phyloP scores from a whole-genome alignment of 2,329 filamentous ascomycete genomes.

The Nakataea oryzae region DNA sequence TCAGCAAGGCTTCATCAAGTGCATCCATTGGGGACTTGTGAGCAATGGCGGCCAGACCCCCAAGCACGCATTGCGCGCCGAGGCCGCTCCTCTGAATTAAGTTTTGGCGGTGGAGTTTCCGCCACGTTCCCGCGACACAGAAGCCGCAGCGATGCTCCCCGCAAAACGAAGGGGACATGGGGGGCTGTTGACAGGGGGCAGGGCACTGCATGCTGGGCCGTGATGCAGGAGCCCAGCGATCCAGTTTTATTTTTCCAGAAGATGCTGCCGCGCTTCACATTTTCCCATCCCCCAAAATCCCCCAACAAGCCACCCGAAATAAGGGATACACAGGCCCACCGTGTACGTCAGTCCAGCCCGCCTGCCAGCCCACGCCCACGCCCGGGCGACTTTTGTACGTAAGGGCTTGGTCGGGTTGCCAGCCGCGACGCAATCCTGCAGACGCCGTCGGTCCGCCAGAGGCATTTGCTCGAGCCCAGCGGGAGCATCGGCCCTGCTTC shows the following conservation, averaged over 20 bases:
- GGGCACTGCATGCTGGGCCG: neutral
- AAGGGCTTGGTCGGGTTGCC: too few relatives aligned
- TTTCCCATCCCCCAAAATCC: neutral
- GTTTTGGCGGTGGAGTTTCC: neutral
- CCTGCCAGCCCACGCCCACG: too few relatives aligned
- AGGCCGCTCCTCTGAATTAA: neutral
- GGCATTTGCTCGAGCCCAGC: too few relatives aligned
- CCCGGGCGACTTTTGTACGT: too few relatives aligned
- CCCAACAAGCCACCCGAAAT: too few relatives aligned
- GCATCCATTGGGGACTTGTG: too few relatives aligned
- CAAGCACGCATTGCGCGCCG: too few relatives aligned
- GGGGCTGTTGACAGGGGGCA: neutral
- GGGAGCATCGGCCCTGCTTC: too few relatives aligned
- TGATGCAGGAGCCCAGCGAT: neutral
- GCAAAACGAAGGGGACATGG: neutral
- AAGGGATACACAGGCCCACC: neutral
- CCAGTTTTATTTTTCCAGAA: neutral
- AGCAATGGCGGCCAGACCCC: too few relatives aligned
- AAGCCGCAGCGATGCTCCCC: neutral
- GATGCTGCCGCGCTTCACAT: neutral
- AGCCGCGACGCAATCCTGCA: too few relatives aligned
- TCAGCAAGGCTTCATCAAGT: too few relatives aligned
- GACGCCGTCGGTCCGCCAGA: too few relatives aligned
- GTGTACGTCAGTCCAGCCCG: neutral
- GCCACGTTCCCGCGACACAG: neutral